Base-by-base conservation (phyloP, 306 rosid species). In the Ormosia emarginata region DNA sequence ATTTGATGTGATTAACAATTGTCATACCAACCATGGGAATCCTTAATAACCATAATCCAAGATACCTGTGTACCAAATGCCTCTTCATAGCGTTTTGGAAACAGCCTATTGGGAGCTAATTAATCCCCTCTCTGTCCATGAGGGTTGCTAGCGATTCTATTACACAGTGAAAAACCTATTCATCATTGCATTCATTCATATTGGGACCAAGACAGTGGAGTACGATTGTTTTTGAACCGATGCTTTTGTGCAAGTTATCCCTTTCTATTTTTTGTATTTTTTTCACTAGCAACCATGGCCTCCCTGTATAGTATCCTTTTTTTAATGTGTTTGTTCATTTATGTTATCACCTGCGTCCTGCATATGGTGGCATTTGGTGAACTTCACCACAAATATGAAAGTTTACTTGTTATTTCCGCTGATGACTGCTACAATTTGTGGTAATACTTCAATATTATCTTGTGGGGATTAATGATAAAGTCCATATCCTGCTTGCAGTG, bases 401-500 rank as follows among this genome's bases (percentile, higher is more conserved):
- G 33, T 67, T 53, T 34, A 7, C 39, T 30, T 83, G 74, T 63
- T 68, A 61, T 41, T 63, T 47, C 52, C 67, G 47, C 59, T 11
- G 3, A 50, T 62, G 79, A 24, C 29, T 74, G 66, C 79, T 70
- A 43, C 44, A 52, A 4, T 40, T 69, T 58, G 36, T 50, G n/a
- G 65, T 30, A 15, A 14, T 52, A 49, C 18, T 58, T 66, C 18
- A 53, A 12, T 58, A 11, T 67, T 64, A 74, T 85, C 10, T 62
- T 34, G 66, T 63, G 66, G 71, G 66, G 64, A 76, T 64, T 74
- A 53, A 64, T 79, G 46, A 84, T 82, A 18, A 57, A 71, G 29
- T 66, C 37, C n/a, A 56, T 71, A 6, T 76, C 47, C 32, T 83
- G 24, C 67, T 82, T 84, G 88, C 93, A 95, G 99, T 78, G 99